These are phyloP conservation scores for Botrytis fragariae DNA, from an alignment of 2,329 filamentous ascomycete species.

Conservation along the genomic window DNA sequence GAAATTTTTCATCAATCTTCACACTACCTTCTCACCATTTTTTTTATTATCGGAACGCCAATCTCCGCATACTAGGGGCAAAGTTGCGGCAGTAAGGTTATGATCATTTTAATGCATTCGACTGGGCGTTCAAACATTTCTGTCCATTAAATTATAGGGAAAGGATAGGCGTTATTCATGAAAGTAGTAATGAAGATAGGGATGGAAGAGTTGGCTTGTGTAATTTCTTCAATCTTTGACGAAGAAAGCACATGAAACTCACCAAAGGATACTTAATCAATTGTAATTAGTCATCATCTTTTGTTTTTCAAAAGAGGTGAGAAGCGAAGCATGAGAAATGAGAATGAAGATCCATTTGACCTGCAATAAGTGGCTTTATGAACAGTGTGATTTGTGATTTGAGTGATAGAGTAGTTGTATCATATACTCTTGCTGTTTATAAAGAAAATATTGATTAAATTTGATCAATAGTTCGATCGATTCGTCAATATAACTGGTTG, in stretches of 20 bases:
- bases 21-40: slow-evolving; percentile 7
- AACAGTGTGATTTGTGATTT: neutral
- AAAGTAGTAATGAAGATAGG: slow-evolving; percentile 4
- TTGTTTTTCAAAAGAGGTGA: neutral
- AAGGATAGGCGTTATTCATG: slow-evolving; percentile 5
- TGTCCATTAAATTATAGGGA: slow-evolving; percentile 15
- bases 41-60: slow-evolving; percentile 12
- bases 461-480: neutral
- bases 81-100: slow-evolving; percentile 13
- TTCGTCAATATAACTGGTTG: neutral
- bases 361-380: neutral
- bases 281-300: slow-evolving; percentile 12
- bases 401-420: neutral
- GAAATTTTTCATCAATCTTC: neutral
- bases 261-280: slow-evolving; percentile 1
- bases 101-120: slow-evolving; percentile 17
- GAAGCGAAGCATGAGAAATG: slow-evolving; percentile 8
- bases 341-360: neutral
- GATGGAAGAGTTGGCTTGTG: neutral
- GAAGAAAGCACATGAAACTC: neutral
- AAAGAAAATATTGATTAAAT: neutral
- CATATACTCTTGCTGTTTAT: neutral
- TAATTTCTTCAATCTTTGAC: neutral
- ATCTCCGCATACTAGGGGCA: slow-evolving; percentile 14
- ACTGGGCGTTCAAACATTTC: slow-evolving; percentile 15